A percentile compares a stretch with the other conserved stretches of the same genome.
Evolutionary conservation across 139 green algal species (phyloP).

Genomic region (Trebouxia sp.): DNA sequence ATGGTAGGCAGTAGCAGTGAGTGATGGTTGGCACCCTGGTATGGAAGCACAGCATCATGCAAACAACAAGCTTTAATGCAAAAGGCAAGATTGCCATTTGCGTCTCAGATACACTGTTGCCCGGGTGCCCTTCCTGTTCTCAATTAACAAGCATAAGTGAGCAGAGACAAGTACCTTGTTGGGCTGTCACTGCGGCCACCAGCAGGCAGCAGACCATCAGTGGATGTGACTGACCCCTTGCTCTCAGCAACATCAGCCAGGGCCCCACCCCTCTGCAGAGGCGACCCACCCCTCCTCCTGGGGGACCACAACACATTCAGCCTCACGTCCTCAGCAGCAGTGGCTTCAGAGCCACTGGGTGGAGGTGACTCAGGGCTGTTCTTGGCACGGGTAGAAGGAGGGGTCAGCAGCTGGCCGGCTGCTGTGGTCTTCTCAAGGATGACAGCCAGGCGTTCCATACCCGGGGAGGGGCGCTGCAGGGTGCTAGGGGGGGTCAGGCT

Average conservation of each 20-base stretch:
- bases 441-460: not conserved
- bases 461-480: not conserved
- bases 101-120: too few relatives aligned
- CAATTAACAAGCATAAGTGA: too few relatives aligned
- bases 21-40: too few relatives aligned
- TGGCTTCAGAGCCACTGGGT: not conserved
- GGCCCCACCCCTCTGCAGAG: not conserved
- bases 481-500: not conserved
- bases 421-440: not conserved
- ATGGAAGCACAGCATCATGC: too few relatives aligned
- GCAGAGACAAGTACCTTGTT: too few relatives aligned
- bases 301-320: slow-evolving; percentile 10
- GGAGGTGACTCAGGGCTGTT: not conserved
- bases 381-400: not conserved
- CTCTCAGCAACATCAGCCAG: not conserved
- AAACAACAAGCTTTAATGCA: too few relatives aligned
- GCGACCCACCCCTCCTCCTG: not conserved
- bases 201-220: not conserved
- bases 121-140: too few relatives aligned
- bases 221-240: not conserved
- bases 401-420: slow-evolving; percentile 4
- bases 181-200: not conserved
- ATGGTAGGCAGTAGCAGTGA: too few relatives aligned
- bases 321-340: not conserved
- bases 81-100: too few relatives aligned